A percentile compares a stretch with the other conserved stretches of the same genome.
Conservation (phyloP, 108 stramenopile species). For the Mediolabrus comicus region DNA sequence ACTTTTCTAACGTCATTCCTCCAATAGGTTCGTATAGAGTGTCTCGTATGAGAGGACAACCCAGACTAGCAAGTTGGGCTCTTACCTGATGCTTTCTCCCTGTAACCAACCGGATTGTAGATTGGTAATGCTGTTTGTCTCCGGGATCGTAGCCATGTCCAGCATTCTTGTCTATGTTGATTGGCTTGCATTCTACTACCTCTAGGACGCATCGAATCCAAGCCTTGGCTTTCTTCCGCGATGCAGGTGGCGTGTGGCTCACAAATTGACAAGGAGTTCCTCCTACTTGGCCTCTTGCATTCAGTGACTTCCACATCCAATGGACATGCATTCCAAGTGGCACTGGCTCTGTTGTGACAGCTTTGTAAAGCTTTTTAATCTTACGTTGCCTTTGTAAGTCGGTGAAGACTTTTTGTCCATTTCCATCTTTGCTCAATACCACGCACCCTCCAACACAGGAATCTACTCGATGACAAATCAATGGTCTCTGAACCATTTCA, state of each 20-base stretch:
- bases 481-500: constrained; percentile 55
- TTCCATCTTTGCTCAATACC: constrained; percentile 83
- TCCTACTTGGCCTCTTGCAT: constrained; percentile 60
- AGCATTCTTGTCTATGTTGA: constrained; percentile 43
- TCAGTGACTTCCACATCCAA: constrained; percentile 84
- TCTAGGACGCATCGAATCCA: constrained; percentile 88
- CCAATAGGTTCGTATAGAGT: constrained; percentile 79
- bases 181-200: constrained; percentile 82
- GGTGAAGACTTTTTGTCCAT: constrained; percentile 81
- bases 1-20: constrained; percentile 69
- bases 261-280: constrained; percentile 88
- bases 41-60: constrained; percentile 83
- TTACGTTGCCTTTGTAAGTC: constrained; percentile 78
- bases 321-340: constrained; percentile 88
- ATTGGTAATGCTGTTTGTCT: constrained; percentile 71
- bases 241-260: constrained; percentile 61
- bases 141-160: constrained; percentile 68
- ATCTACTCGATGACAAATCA: constrained; percentile 88
- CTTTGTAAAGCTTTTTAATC: constrained; percentile 82
- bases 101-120: constrained; percentile 83
- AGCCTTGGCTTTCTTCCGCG: constrained; percentile 71
- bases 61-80: constrained; percentile 82
- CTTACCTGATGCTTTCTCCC: constrained; percentile 90
- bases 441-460: constrained; percentile 86
- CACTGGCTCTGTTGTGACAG: constrained; percentile 76